Evolutionary conservation across 306 rosid species (phyloP), one percentile per base, ranked within the genome.

Genomic region (Cucurbita argyrosperma): DNA sequence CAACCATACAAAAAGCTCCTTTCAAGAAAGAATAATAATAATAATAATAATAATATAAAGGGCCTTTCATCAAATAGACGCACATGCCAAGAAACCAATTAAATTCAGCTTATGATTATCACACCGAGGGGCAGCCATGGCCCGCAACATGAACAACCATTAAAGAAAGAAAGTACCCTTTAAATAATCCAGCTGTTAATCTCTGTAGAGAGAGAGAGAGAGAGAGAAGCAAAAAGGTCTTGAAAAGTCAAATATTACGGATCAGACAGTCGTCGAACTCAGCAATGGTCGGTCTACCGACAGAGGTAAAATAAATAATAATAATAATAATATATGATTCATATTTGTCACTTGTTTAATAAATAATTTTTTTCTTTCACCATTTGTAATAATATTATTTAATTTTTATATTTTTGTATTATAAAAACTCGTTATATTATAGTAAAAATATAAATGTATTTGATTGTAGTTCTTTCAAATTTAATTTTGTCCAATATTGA

Each of bases 161-260:
- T 63, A n/a, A 63, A 63, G 70, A 45, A 66, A 45, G 1, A 43
- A 66, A 46, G 72, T 0, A 1, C 18, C 38, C 39, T 43, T 21
- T 45, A 21, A 66, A 13, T 42, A 66, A 66, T 66, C 72, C 72
- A 66, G 72, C 72, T 66, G 72, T 66, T 66, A 66, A 40, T 63
- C 70, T 16, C 51, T 4, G 51, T 8, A 63, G 15, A 39, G 50
- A 40, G 70, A 50, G 54, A 50, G 26, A 26, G 26, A 26, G 26
- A 50, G 54, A 14, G 54, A 63, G 49, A 62, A 18, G 53, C 15
- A n/a, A 43, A 65, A n/a, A 19, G 18, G 10, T 10, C 30, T 10
- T 66, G 72, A 66, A 45, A 18, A 45, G 72, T 38, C 72, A 66
- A 45, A 66, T 9, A 66, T 45, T 19, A 43, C 10, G 10, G 38